Evolutionary conservation across 2,329 filamentous ascomycete species (phyloP).

Genomic region (Pseudocercospora cruenta): DNA sequence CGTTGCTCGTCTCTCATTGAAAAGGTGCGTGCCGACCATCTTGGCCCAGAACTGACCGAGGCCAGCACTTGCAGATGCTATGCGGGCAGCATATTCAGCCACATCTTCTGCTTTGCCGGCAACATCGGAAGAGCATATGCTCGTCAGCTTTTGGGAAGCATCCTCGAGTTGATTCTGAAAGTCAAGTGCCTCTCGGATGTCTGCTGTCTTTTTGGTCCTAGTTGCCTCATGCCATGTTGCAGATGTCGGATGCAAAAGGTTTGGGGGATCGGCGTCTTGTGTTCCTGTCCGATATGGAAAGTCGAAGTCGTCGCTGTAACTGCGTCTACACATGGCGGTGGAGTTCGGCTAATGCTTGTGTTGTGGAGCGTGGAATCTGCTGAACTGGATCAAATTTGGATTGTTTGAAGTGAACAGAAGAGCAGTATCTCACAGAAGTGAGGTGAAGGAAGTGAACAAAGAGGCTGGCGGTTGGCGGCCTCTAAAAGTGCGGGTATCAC

Average conservation of each 20-base stretch:
- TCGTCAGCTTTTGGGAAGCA: background rate
- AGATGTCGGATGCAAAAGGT: slow-evolving; percentile 1
- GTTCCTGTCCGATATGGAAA: background rate
- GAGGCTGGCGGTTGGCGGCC: background rate
- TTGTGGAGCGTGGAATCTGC: background rate
- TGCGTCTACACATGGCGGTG: background rate
- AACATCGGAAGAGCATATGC: background rate
- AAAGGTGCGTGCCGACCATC: background rate
- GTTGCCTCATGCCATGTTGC: background rate
- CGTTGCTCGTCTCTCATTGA: background rate
- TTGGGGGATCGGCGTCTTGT: background rate
- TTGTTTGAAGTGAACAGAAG: background rate
- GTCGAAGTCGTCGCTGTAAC: background rate
- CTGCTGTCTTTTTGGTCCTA: background rate
- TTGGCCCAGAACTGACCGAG: background rate
- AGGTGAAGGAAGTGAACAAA: background rate
- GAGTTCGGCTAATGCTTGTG: background rate
- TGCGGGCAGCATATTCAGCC: background rate
- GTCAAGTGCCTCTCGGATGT: background rate
- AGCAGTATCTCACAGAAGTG: background rate
- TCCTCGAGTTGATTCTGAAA: background rate
- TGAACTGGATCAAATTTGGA: background rate
- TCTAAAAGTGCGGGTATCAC: background rate
- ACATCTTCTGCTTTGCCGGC: background rate
- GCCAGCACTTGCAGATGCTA: background rate